These are phyloP conservation scores for Crithidia expoeki DNA, from an alignment of 208 protist species.

Conservation along the genomic window DNA sequence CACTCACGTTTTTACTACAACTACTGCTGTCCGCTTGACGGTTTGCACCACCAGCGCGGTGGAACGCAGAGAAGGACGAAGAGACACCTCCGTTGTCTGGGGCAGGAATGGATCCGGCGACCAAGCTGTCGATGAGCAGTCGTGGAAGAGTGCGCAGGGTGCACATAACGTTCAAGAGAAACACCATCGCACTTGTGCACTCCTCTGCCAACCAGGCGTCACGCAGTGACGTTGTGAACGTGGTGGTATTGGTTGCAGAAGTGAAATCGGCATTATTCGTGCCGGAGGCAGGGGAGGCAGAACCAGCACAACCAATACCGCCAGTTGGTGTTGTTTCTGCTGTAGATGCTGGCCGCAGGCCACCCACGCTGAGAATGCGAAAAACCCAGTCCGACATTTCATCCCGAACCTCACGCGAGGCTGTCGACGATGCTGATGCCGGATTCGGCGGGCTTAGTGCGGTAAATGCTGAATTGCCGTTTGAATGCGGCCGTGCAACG, in stretches of 20 bases:
- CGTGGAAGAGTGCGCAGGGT: conserved; percentile 20
- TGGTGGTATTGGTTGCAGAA: neutral
- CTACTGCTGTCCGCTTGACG: neutral
- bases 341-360: neutral
- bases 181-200: conserved; percentile 8
- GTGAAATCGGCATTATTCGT: neutral
- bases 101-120: neutral
- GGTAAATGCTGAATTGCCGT: neutral
- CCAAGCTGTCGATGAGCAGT: neutral
- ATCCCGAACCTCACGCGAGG: neutral
- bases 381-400: conserved; percentile 25
- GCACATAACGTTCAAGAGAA: conserved; percentile 20
- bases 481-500: neutral
- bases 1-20: neutral
- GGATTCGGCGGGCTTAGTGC: neutral
- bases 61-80: neutral
- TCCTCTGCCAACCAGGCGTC: neutral
- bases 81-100: neutral
- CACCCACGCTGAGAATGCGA: conserved; percentile 14
- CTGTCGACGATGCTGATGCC: neutral
- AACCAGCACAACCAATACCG: neutral
- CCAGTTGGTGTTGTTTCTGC: neutral
- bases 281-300: neutral
- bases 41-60: neutral
- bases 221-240: neutral